Percentiles rank a stretch among this genome's conserved stretches.
Evolutionary conservation across 2,329 filamentous ascomycete species (phyloP).

Genomic region (Penicillium crustosum): DNA sequence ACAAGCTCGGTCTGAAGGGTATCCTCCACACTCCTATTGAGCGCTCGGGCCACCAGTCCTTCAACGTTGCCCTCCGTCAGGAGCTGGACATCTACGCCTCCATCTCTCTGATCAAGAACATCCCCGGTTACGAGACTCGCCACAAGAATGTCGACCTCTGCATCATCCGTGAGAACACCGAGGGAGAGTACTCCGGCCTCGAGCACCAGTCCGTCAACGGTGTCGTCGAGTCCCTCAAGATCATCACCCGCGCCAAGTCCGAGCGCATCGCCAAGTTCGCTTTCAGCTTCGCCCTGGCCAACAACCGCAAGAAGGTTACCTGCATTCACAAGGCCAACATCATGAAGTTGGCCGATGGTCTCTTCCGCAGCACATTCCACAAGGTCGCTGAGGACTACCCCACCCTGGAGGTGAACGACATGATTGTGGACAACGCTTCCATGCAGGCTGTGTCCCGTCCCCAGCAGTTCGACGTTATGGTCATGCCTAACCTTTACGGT

Average conservation of each 20-base stretch:
- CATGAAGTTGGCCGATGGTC: conserved; percentile 98
- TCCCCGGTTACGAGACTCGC: conserved; percentile 95
- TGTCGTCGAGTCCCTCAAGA: conserved; percentile 99
- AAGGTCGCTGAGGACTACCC: conserved; percentile 91
- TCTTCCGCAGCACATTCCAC: conserved; percentile 98
- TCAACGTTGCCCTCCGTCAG: conserved; percentile 99
- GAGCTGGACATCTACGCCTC: conserved; percentile 99
- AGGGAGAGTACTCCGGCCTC: conserved; percentile 98
- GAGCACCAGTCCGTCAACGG: conserved; percentile 97
- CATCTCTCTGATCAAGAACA: conserved; percentile 98
- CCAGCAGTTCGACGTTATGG: conserved; percentile 99
- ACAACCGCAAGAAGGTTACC: conserved; percentile 98
- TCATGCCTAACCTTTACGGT: conserved; percentile 99
- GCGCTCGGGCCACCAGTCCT: conserved; percentile 95
- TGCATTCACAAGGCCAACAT: conserved; percentile 99
- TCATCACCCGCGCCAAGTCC: conserved; percentile 98
- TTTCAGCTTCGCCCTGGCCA: conserved; percentile 95
- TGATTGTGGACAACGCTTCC: conserved; percentile 99
- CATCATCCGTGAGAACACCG: conserved; percentile 99
- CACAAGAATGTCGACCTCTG: conserved; percentile 97
- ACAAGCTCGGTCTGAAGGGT: conserved; percentile 98
- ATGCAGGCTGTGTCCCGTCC: conserved; percentile 98
- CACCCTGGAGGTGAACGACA: conserved; percentile 93
- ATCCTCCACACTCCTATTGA: conserved; percentile 97
- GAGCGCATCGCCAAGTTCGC: conserved; percentile 99